These are phyloP conservation scores for Xylaria sp. DNA, from an alignment of 2,329 filamentous ascomycete genomes.

Conservation along the genomic window DNA sequence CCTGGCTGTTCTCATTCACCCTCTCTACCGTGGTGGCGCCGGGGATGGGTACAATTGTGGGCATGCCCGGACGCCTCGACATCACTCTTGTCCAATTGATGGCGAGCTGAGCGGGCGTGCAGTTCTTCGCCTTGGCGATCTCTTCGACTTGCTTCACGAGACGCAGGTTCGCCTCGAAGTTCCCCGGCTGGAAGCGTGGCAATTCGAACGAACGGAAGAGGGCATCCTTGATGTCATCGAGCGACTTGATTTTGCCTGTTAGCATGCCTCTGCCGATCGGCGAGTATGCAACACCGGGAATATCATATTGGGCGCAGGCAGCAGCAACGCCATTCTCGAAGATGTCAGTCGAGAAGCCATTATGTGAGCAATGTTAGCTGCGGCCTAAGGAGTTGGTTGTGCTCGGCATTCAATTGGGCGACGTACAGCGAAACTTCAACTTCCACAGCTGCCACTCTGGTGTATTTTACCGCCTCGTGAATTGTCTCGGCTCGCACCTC, in stretches of 20 bases:
- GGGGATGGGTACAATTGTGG: conserved; percentile 72
- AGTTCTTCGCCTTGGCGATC: conserved; percentile 69
- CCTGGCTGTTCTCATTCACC: conserved; percentile 68
- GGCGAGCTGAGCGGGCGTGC: conserved; percentile 73
- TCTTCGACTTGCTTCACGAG: conserved; percentile 67
- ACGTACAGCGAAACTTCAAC: conserved; percentile 53
- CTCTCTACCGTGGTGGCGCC: conserved; percentile 67
- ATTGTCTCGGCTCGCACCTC: conserved; percentile 55
- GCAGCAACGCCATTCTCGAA: conserved; percentile 67
- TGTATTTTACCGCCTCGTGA: conserved; percentile 50
- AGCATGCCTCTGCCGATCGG: conserved; percentile 69
- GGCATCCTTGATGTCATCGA: conserved; percentile 60
- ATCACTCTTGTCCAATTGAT: conserved; percentile 70
- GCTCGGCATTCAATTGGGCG: conserved; percentile 54
- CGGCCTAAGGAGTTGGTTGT: conserved; percentile 55
- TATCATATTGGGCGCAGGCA: conserved; percentile 65
- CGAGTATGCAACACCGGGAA: conserved; percentile 69
- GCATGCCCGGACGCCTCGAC: conserved; percentile 62
- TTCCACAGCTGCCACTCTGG: conserved; percentile 52
- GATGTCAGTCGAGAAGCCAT: conserved; percentile 63
- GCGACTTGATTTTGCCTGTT: conserved; percentile 59
- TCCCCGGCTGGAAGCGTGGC: conserved; percentile 65
- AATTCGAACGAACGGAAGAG: conserved; percentile 51
- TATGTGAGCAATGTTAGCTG: conserved; percentile 65
- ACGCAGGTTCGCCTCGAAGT: conserved; percentile 72